Percentiles rank a stretch among this genome's conserved stretches.
phyloP scores from a whole-genome alignment of 176 grass and related monocot species.

The Poa pratensis region DNA sequence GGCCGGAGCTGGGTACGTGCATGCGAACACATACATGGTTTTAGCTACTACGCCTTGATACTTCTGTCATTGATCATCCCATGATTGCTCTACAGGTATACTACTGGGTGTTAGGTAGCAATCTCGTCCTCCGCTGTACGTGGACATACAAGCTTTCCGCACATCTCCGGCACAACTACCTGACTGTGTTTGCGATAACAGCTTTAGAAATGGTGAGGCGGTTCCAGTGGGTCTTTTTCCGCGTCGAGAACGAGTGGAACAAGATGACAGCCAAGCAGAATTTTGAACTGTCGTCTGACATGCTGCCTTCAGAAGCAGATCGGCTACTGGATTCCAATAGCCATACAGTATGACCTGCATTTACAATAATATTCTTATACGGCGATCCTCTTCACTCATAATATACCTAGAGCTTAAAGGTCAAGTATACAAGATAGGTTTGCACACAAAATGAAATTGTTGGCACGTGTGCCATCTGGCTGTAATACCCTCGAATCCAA shows the following conservation, averaged over 20 bases:
- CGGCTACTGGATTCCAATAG: slow-evolving; percentile 67
- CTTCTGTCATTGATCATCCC: not conserved
- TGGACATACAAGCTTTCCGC: slow-evolving; percentile 99
- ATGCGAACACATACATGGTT: slow-evolving; percentile 19
- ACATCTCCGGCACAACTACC: slow-evolving; percentile 96
- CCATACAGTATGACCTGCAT: slow-evolving; percentile 58
- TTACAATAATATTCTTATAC: slow-evolving; percentile 42
- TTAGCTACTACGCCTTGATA: not conserved
- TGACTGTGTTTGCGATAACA: slow-evolving; percentile 84
- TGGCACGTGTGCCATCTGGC: slow-evolving; percentile 8
- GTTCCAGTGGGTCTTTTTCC: slow-evolving; percentile 97
- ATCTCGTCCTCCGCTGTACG: slow-evolving; percentile 86
- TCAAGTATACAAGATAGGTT: slow-evolving; percentile 44
- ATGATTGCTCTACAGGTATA: slow-evolving; percentile 59
- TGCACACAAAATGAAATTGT: slow-evolving; percentile 39
- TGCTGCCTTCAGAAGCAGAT: slow-evolving; percentile 63
- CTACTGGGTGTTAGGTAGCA: slow-evolving; percentile 92
- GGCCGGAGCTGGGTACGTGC: slow-evolving; percentile 76
- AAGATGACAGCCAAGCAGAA: slow-evolving; percentile 84
- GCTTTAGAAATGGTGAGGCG: slow-evolving; percentile 84
- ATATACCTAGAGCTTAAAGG: slow-evolving; percentile 16
- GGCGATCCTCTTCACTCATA: not conserved
- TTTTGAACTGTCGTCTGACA: slow-evolving; percentile 71
- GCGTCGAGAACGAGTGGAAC: slow-evolving; percentile 98
- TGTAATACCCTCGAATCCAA: slow-evolving; percentile 43